Base-by-base conservation (phyloP, 177 flowering plant species). In the Telopea speciosissima region DNA sequence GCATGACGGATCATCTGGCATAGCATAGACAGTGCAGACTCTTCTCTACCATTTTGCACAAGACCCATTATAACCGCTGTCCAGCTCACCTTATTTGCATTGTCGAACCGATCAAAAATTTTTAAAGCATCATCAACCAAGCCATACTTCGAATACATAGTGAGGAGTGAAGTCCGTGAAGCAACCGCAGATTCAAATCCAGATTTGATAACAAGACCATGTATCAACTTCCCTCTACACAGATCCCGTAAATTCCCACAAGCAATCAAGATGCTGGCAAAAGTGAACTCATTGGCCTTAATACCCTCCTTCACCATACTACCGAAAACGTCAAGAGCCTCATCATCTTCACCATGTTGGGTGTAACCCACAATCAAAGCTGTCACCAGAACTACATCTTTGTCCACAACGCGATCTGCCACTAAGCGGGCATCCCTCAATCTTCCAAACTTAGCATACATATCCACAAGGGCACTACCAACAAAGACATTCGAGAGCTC, bases 311-410 rank as follows among this genome's bases (percentile, higher is more conserved):
- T 63, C 62, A 73, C 54, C 91, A 86, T 83, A 54, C 72, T 25
- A 40, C 49, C 33, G 60, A 86, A 84, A 71, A 75, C 65, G 63
- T 78, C 68, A 17, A 82, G 23, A 58, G 91, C 89, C 70, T 82
- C 79, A 40, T 36, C 26, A 69, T 80, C 80, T 77, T 79, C 78
- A 14, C 86, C 88, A 56, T 79, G 67, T 67, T 82, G 87, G 33
- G 78, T 67, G 70, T 76, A 84, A 68, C 89, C 91, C 26, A 85
- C 91, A 72, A 88, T 82, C 70, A 86, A 77, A 23, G 89, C 78
- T 0, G 87, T 83, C 56, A 76, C 62, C 85, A 85, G 68, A 25
- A 88, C 87, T 36, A 88, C 86, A 79, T 86, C 89, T 69, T 82
- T 85, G 67, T 79, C 82, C 74, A 71, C 63, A 70, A 78, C 78